Base-by-base conservation (phyloP, 2,329 filamentous ascomycete genomes). In the Pseudocercospora vitis region DNA sequence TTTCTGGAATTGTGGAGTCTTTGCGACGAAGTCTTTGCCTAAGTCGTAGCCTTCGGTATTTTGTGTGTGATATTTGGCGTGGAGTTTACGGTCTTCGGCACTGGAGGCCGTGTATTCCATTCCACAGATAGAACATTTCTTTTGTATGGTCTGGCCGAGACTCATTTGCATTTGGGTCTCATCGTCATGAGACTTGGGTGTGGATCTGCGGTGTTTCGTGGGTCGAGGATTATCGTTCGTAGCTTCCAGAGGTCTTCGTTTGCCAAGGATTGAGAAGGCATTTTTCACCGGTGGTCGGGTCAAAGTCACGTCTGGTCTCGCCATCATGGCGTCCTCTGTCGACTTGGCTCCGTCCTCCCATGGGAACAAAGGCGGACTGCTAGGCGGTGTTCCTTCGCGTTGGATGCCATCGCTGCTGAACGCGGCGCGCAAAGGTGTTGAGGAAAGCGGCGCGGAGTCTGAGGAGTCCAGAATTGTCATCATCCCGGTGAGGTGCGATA, bases 71-170 rank as follows among this genome's bases (percentile, higher is more conserved):
- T 82, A 87, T 58, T 82, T 83, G 59, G 80, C 79, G 65, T 87
- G 84, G 50, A 87, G 64, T 5, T 77, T 78, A n/a, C 76, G 73
- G 61, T 87, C 84, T 62, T 85, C 82, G 5, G 74, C 70, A 46
- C 80, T 80, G 0, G 83, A 85, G 3, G 82, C 80, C 28, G 83
- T 77, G 61, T 86, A 87, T 49, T 84, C 81, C 84, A 87, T 87
- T 1, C 81, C 81, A 62, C 84, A 87, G 2, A 72, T 74, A 31
- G 74, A 72, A 69, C 84, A 87, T 8, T 77, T 81, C 60, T 79
- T 80, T 42, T 80, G 76, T 32, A 78, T 71, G 35, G 80, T 76
- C 32, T 75, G 73, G 2, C 81, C 82, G 9, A 85, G 72, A 61
- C 83, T 81, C 55, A 86, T 76, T 61, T 83, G 80, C 74, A 82